Percentiles rank a stretch among this genome's conserved stretches.
Conservation (phyloP, 495 filamentous ascomycete genomes). For the Aspergillus homomorphus region DNA sequence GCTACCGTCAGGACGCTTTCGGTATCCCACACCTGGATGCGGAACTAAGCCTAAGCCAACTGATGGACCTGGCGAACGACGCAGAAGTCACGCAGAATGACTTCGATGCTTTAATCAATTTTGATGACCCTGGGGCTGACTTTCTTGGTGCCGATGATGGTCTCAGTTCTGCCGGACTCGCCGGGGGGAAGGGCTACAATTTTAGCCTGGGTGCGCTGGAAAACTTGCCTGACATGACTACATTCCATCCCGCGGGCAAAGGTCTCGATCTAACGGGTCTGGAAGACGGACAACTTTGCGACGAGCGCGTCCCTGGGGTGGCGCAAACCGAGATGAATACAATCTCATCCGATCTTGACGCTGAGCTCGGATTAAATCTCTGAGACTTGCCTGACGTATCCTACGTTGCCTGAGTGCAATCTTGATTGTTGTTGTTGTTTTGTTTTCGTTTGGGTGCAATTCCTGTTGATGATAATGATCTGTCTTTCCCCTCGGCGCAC, state of each 20-base stretch:
- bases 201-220: slow-evolving; percentile 26
- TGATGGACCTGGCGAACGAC: slow-evolving; percentile 48
- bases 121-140: slow-evolving; percentile 43
- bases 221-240: slow-evolving; percentile 26
- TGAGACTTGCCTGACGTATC: slow-evolving; percentile 11
- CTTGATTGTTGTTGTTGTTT: slow-evolving; percentile 1
- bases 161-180: slow-evolving; percentile 8
- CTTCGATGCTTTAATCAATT: slow-evolving; percentile 49
- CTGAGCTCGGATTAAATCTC: slow-evolving; percentile 33
- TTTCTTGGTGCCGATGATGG: slow-evolving; percentile 35
- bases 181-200: slow-evolving; percentile 16
- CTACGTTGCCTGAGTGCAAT: neutral
- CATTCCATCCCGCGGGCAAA: slow-evolving; percentile 33
- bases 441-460: slow-evolving; percentile 12
- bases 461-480: slow-evolving; percentile 3
- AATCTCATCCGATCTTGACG: slow-evolving; percentile 27
- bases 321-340: slow-evolving; percentile 15
- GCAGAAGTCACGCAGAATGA: slow-evolving; percentile 51
- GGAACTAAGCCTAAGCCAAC: slow-evolving; percentile 42
- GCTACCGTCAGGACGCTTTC: slow-evolving; percentile 31
- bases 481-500: too few relatives aligned
- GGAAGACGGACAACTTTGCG: slow-evolving; percentile 12
- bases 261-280: slow-evolving; percentile 26
- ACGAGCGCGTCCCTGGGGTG: slow-evolving; percentile 16
- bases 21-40: slow-evolving; percentile 34